Evolutionary conservation across 345 rosid genomes (phyloP).

Genomic region (Gossypium rotundifolium): DNA sequence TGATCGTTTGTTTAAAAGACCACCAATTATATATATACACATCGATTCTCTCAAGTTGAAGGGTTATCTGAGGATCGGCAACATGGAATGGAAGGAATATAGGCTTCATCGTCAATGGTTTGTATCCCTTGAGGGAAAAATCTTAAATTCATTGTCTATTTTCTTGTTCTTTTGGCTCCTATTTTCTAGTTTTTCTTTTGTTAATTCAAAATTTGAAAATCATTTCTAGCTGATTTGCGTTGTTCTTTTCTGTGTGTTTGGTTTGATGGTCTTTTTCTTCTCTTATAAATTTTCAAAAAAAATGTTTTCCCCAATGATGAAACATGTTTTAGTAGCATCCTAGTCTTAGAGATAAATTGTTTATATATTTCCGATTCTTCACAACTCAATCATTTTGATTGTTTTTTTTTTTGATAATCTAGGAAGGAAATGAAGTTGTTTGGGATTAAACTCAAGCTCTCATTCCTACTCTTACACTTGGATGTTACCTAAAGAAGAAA

Average conservation of each 20-base stretch:
- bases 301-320: neutral
- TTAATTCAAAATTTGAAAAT: neutral
- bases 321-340: neutral
- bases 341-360: neutral
- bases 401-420: too few relatives aligned
- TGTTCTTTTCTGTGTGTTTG: neutral
- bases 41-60: slow-evolving; percentile 8
- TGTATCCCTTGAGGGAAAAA: slow-evolving; percentile 5
- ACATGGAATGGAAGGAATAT: neutral
- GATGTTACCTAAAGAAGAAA: too few relatives aligned
- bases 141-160: neutral
- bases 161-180: neutral
- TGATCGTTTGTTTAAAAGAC: neutral
- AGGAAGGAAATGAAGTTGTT: too few relatives aligned
- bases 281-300: neutral
- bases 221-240: neutral
- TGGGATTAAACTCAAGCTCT: too few relatives aligned
- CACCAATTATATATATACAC: neutral
- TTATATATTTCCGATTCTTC: too few relatives aligned
- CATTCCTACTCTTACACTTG: too few relatives aligned
- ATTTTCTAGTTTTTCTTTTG: neutral
- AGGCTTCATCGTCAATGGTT: slow-evolving; percentile 20
- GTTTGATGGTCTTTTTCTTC: neutral
- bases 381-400: too few relatives aligned
- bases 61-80: slow-evolving; percentile 9